A percentile compares a stretch with the other conserved stretches of the same genome.
phyloP scores from a whole-genome alignment of 345 rosid genomes.

The Sisymbrium irio region DNA sequence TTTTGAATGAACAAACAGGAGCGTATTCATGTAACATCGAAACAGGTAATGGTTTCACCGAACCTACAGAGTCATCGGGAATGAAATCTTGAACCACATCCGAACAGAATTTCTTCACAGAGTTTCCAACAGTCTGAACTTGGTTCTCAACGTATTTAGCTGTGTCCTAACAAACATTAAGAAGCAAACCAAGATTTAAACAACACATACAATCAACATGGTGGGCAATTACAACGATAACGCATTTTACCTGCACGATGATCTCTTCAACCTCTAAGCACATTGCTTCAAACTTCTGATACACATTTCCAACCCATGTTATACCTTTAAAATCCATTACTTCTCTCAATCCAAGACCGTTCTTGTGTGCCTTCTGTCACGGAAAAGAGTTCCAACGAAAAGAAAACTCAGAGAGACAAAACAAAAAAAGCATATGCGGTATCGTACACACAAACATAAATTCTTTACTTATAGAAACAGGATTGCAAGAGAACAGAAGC shows the following conservation, averaged over 20 bases:
- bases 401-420: conserved; percentile 1
- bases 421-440: not conserved
- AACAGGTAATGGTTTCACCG: conserved; percentile 11
- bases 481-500: conserved; percentile 2
- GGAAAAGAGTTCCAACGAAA: not conserved
- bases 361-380: not conserved
- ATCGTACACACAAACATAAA: conserved; percentile 25
- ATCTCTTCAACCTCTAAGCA: conserved; percentile 92
- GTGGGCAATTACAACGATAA: not conserved
- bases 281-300: conserved; percentile 82
- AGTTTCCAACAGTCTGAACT: conserved; percentile 76
- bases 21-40: conserved; percentile 31
- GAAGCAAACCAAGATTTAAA: not conserved
- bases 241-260: conserved; percentile 56
- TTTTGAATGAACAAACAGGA: conserved; percentile 41
- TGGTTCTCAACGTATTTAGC: conserved; percentile 73
- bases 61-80: conserved; percentile 48
- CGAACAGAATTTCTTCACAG: conserved; percentile 66
- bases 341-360: not conserved
- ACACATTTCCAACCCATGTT: conserved; percentile 71
- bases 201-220: not conserved
- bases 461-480: conserved; percentile 6
- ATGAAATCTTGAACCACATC: conserved; percentile 67
- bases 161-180: conserved; percentile 48
- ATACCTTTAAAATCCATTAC: conserved; percentile 64